phyloP scores from a whole-genome alignment of 2,329 filamentous ascomycete genomes.

The Fusarium goolgardi region DNA sequence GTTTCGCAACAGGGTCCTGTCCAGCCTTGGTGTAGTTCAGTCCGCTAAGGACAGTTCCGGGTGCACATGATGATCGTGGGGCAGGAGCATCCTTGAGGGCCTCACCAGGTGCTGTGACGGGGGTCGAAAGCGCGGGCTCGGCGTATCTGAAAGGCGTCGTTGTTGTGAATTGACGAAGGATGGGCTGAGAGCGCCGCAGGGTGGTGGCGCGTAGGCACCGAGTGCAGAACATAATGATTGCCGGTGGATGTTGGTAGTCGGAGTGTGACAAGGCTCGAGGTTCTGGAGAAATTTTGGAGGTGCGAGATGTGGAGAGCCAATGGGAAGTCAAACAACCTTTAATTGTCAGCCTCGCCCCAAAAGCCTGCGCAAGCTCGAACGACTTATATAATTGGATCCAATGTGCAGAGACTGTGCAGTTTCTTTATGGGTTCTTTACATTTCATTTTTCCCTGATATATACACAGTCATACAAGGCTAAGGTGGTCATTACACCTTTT shows the following conservation, averaged over 20 bases:
- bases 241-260: conserved; percentile 44
- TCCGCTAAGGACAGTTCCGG: conserved; percentile 77
- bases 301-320: conserved; percentile 44
- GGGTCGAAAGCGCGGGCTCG: conserved; percentile 54
- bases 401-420: not conserved
- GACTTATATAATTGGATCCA: conserved; percentile 5
- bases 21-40: conserved; percentile 82
- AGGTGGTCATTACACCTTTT: conserved; percentile 38
- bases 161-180: conserved; percentile 57
- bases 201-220: conserved; percentile 62
- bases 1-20: conserved; percentile 77
- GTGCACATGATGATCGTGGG: conserved; percentile 65
- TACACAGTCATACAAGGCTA: conserved; percentile 51
- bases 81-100: conserved; percentile 48
- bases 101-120: conserved; percentile 50
- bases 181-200: conserved; percentile 47
- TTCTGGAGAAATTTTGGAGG: conserved; percentile 49
- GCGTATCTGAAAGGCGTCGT: conserved; percentile 52
- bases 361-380: conserved; percentile 9
- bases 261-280: conserved; percentile 42
- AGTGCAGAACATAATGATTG: conserved; percentile 56
- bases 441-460: conserved; percentile 50
- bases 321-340: conserved; percentile 33
- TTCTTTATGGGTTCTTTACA: conserved; percentile 32
- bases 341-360: conserved; percentile 48